These are phyloP conservation scores for Saccharomyces hybrid DNA, from an alignment of 1,139 yeast species.

Conservation along the genomic window DNA sequence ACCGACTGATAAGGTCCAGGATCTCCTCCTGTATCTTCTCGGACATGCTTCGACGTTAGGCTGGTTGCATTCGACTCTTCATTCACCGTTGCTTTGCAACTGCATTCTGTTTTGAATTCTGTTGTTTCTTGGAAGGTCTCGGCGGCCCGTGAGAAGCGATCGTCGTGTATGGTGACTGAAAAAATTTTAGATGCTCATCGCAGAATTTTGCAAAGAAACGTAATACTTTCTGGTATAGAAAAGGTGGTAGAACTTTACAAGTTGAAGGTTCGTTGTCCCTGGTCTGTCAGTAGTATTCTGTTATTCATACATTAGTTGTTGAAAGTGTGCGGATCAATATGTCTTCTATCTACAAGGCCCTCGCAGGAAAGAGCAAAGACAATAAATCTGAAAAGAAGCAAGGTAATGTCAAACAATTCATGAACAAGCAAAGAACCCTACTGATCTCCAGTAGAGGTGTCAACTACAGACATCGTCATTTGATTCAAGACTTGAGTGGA, in stretches of 20 bases:
- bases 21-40: slow-evolving; percentile 20
- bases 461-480: slow-evolving; percentile 89
- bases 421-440: slow-evolving; percentile 74
- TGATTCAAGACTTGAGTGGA: slow-evolving; percentile 70
- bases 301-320: background rate
- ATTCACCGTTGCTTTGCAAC: background rate
- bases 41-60: background rate
- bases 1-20: slow-evolving; percentile 16
- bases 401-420: slow-evolving; percentile 27
- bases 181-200: background rate
- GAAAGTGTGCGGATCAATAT: slow-evolving; percentile 19
- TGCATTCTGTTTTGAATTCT: background rate
- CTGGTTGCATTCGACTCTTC: background rate
- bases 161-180: background rate
- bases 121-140: background rate
- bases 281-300: background rate
- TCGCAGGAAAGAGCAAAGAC: slow-evolving; percentile 31
- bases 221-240: background rate
- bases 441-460: slow-evolving; percentile 92
- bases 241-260: background rate
- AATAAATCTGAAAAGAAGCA: slow-evolving; percentile 34
- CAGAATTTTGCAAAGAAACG: background rate
- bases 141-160: background rate
- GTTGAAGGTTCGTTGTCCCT: background rate
- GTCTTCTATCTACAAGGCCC: slow-evolving; percentile 42